Evolutionary conservation across 2,329 filamentous ascomycete genomes (phyloP).

Genomic region (Alternaria consortialis): DNA sequence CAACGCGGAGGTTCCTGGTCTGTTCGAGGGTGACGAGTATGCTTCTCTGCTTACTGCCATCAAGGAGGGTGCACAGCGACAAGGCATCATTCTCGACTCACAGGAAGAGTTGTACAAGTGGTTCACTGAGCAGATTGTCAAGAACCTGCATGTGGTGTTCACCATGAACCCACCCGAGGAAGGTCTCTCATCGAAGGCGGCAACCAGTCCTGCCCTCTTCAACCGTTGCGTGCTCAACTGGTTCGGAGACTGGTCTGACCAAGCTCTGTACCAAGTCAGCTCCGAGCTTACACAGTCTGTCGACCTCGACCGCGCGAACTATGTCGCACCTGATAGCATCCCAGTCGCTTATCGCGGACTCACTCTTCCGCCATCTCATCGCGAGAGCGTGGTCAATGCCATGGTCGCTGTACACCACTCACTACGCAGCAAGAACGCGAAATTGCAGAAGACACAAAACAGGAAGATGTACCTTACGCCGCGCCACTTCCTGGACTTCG

Average conservation of each 20-base stretch:
- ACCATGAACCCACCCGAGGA: slow-evolving; percentile 99
- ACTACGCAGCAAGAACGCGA: slow-evolving; percentile 85
- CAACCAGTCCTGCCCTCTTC: slow-evolving; percentile 97
- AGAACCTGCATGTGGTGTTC: slow-evolving; percentile 98
- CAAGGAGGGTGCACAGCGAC: slow-evolving; percentile 96
- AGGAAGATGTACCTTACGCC: slow-evolving; percentile 93
- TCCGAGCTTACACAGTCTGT: slow-evolving; percentile 96
- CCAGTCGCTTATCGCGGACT: slow-evolving; percentile 92
- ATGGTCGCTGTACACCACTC: slow-evolving; percentile 99
- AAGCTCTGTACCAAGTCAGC: slow-evolving; percentile 96
- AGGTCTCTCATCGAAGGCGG: slow-evolving; percentile 92
- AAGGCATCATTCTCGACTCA: slow-evolving; percentile 93
- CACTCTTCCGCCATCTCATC: slow-evolving; percentile 83
- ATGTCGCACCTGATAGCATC: slow-evolving; percentile 86
- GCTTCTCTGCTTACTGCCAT: slow-evolving; percentile 99
- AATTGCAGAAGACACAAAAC: slow-evolving; percentile 89
- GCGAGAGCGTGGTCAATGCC: slow-evolving; percentile 91
- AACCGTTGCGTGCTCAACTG: slow-evolving; percentile 99
- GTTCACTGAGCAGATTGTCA: slow-evolving; percentile 99
- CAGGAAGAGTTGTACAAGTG: slow-evolving; percentile 99
- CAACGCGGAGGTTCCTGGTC: slow-evolving; percentile 97
- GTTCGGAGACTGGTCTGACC: slow-evolving; percentile 99
- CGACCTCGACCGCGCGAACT: slow-evolving; percentile 89
- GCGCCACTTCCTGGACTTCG: slow-evolving; percentile 96
- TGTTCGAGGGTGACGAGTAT: slow-evolving; percentile 99